phyloP scores from a whole-genome alignment of 352 stramenopile species.

The Blastocystis sp. region DNA sequence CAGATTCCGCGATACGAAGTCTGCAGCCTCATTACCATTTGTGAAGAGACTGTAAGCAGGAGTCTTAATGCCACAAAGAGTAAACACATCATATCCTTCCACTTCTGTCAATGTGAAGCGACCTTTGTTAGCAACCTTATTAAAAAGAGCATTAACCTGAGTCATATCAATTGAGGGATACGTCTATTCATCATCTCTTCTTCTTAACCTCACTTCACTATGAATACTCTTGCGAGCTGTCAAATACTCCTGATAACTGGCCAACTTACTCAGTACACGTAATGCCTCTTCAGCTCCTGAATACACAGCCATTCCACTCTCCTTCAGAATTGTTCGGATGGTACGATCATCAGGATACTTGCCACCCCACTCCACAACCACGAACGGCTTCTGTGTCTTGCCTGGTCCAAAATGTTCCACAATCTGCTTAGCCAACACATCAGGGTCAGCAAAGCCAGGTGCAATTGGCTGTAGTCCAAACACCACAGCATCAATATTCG shows the following conservation, averaged over 20 bases:
- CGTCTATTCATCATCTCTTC: background rate
- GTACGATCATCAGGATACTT: conserved; percentile 32
- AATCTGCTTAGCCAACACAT: conserved; percentile 38
- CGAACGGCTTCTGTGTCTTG: conserved; percentile 35
- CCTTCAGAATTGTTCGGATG: conserved; percentile 10
- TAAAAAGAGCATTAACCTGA: background rate
- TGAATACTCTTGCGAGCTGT: background rate
- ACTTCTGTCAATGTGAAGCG: conserved; percentile 36
- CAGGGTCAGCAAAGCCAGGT: background rate
- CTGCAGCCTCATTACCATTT: background rate
- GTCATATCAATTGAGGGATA: conserved; percentile 1
- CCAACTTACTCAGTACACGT: conserved; percentile 28
- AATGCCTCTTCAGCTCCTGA: background rate
- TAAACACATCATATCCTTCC: conserved; percentile 2
- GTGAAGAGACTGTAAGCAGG: conserved; percentile 35
- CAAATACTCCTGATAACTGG: conserved; percentile 27
- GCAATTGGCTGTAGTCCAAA: conserved; percentile 17
- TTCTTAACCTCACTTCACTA: too few relatives aligned
- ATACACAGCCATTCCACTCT: conserved; percentile 33
- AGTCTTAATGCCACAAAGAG: background rate
- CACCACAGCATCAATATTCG: conserved; percentile 31
- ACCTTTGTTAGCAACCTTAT: conserved; percentile 17
- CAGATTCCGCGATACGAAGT: background rate
- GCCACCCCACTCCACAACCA: conserved; percentile 29
- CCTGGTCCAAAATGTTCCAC: conserved; percentile 34